Evolutionary conservation across 2,329 filamentous ascomycete genomes (phyloP).

Genomic region (Tolypocladium amazonense): DNA sequence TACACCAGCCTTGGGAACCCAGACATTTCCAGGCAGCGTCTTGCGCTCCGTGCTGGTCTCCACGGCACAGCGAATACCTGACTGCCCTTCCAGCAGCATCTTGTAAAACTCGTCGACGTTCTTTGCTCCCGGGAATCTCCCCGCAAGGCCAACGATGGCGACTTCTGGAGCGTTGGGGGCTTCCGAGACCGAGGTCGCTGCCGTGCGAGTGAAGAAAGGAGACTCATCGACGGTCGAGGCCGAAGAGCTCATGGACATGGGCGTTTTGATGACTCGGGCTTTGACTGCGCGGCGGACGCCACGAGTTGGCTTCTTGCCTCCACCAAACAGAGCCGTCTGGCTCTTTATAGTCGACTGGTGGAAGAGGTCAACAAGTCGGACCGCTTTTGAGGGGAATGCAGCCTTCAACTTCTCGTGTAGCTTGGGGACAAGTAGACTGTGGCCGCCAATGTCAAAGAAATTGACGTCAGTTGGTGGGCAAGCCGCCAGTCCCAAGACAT

Average conservation of each 20-base stretch:
- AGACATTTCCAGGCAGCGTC: slow-evolving; percentile 5
- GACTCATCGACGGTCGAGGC: neutral
- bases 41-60: neutral
- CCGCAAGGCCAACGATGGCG: slow-evolving; percentile 3
- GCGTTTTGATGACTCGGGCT: neutral
- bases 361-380: slow-evolving; percentile 5
- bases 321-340: slow-evolving; percentile 1
- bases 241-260: neutral
- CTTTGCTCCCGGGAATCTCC: slow-evolving; percentile 4
- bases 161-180: slow-evolving; percentile 2
- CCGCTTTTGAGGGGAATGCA: slow-evolving; percentile 1
- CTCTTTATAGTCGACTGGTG: slow-evolving; percentile 4
- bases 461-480: slow-evolving; percentile 2
- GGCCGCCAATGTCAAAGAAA: slow-evolving; percentile 9
- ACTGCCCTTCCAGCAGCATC: slow-evolving; percentile 2
- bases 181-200: slow-evolving; percentile 5
- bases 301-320: neutral
- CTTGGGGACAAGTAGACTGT: slow-evolving; percentile 6
- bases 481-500: neutral
- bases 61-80: neutral
- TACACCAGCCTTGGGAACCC: slow-evolving; percentile 5
- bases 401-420: slow-evolving; percentile 5
- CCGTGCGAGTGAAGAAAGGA: neutral
- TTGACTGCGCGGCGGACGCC: neutral
- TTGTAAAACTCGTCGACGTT: slow-evolving; percentile 5